These are phyloP conservation scores for Capsicum rhomboideum DNA, from an alignment of 257 asterid genomes.

Conservation along the genomic window DNA sequence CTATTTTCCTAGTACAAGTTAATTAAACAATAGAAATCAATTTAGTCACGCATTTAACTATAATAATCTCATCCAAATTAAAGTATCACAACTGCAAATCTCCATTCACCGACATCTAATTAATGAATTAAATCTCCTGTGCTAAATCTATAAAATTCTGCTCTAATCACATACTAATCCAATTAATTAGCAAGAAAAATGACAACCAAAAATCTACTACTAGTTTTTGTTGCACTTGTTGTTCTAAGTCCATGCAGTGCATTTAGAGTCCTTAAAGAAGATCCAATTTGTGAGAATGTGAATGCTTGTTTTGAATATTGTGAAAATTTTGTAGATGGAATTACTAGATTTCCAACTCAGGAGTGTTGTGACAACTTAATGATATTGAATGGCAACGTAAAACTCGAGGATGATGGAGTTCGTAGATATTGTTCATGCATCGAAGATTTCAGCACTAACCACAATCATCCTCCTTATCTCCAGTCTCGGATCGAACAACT, in stretches of 20 bases:
- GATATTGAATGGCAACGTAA: neutral
- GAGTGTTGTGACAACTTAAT: neutral
- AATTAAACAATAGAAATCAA: neutral
- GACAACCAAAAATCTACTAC: neutral
- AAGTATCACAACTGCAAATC: neutral
- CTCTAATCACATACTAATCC: neutral
- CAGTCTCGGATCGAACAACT: neutral
- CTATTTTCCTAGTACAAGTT: neutral
- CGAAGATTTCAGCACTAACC: neutral
- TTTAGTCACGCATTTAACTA: neutral
- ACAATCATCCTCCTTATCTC: neutral
- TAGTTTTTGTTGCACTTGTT: neutral
- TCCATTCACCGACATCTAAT: neutral
- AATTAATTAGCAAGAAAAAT: neutral
- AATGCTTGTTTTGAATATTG: neutral
- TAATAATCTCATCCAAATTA: neutral
- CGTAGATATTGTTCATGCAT: neutral
- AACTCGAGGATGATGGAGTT: neutral
- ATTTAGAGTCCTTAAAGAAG: neutral
- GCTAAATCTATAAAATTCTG: neutral
- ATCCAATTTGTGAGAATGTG: neutral
- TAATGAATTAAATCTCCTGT: neutral
- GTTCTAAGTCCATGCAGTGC: neutral
- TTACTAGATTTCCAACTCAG: neutral
- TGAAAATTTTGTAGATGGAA: neutral